Base-by-base conservation (phyloP, 345 rosid genomes). In the Mallotus nudiflorus region DNA sequence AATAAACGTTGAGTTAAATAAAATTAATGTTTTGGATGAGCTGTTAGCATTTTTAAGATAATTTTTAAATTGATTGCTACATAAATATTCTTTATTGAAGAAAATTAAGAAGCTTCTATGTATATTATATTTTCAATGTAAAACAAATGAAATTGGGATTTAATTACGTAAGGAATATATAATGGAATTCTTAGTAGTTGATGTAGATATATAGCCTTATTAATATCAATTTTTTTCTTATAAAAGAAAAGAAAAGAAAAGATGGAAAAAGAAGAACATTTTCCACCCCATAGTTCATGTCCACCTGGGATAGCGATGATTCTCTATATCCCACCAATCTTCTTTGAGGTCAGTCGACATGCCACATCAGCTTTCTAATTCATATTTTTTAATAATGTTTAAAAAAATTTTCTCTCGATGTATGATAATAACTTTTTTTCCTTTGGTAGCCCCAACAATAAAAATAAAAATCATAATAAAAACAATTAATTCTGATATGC, bases 221-320 rank as follows among this genome's bases (percentile, higher is more conserved):
- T 59, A 67, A 59, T 65, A 45, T 29, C 37, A 33, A 6, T 33
- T 33, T 33, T 33, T 33, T 2, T 33, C n/a, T n/a, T 39, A 39
- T 42, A 9, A 42, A 9, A 12, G 9, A 42, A 42, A 42, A 42
- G 9, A 42, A 4, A 48, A 8, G 28, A 18, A 42, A 63, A 72
- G 67, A 53, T 28, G 54, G 68, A 45, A 42, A 16, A 42, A 16
- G 12, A 4, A 16, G 3, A 48, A 31, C 5, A 59, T 37, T 69
- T 65, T 65, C 29, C 60, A 72, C 57, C 63, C 37, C 33, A 62
- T 45, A 20, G 20, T 57, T 24, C 4, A 0, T 67, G 46, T 53
- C 70, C 68, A 70, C 29, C 28, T 66, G 56, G 42, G 40, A 69
- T 20, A 65, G 55, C 22, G 39, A 73, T 71, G 62, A 12, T 57